These are phyloP conservation scores for Sclerotinia glacialis DNA, from an alignment of 2,329 filamentous ascomycete species.

Conservation along the genomic window DNA sequence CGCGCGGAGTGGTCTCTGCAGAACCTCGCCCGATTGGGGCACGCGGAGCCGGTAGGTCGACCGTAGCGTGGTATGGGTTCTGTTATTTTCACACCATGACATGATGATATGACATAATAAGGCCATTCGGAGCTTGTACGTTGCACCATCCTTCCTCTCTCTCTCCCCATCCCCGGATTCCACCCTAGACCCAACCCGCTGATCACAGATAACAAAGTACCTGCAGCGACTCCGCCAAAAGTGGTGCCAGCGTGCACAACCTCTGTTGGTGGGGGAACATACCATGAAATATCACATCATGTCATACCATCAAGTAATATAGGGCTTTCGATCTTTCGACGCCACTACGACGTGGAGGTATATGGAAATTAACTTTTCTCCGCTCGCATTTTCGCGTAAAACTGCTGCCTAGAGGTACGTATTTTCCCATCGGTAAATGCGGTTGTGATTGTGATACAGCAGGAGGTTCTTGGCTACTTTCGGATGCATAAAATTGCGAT, in stretches of 20 bases:
- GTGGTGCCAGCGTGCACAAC: constrained; percentile 10
- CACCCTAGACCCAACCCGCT: background rate
- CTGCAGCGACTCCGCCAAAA: constrained; percentile 13
- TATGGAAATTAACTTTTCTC: background rate
- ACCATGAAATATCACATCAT: background rate
- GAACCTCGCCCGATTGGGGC: background rate
- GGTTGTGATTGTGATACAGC: background rate
- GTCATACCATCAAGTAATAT: background rate
- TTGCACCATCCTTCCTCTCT: too few relatives aligned
- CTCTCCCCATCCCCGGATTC: background rate
- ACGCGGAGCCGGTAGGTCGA: background rate
- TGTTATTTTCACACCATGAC: too few relatives aligned
- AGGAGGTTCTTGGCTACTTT: background rate
- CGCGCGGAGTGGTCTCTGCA: background rate
- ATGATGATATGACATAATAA: background rate
- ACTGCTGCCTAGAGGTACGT: background rate
- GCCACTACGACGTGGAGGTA: background rate
- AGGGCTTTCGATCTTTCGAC: background rate
- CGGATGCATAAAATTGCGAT: background rate
- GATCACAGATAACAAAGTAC: background rate
- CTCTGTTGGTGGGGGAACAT: constrained; percentile 7
- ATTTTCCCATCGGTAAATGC: background rate
- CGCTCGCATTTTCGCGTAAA: background rate
- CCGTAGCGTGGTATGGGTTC: background rate
- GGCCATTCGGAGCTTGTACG: background rate